A percentile compares a stretch with the other conserved stretches of the same genome.
These are phyloP conservation scores for Talaromyces marneffei DNA, from an alignment of 2,329 filamentous ascomycete species.

Conservation along the genomic window DNA sequence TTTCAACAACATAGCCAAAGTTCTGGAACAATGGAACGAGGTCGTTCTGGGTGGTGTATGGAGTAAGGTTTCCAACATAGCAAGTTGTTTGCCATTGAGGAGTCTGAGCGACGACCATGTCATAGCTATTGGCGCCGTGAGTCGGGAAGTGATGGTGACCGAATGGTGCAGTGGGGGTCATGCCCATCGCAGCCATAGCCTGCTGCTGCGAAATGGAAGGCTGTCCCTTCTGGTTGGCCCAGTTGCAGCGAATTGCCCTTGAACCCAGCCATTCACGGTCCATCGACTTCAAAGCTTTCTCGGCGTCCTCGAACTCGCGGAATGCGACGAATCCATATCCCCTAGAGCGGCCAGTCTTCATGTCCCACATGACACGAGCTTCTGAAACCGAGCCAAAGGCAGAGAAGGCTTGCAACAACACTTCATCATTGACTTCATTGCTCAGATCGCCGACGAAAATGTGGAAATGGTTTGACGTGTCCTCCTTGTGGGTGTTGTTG, in stretches of 20 bases:
- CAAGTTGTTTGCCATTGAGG: slow-evolving; percentile 97
- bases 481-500: slow-evolving; percentile 88
- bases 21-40: slow-evolving; percentile 98
- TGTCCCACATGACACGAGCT: slow-evolving; percentile 99
- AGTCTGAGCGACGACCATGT: slow-evolving; percentile 92
- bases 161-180: slow-evolving; percentile 85
- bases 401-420: slow-evolving; percentile 87
- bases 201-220: slow-evolving; percentile 97
- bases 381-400: slow-evolving; percentile 94
- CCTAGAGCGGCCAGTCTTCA: slow-evolving; percentile 97
- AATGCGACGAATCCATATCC: slow-evolving; percentile 98
- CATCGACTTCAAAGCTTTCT: slow-evolving; percentile 96
- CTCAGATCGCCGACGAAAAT: slow-evolving; percentile 97
- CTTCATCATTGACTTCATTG: slow-evolving; percentile 97
- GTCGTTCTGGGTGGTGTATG: slow-evolving; percentile 94
- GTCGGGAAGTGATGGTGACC: slow-evolving; percentile 97
- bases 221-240: slow-evolving; percentile 99
- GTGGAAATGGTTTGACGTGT: slow-evolving; percentile 97
- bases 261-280: slow-evolving; percentile 98
- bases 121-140: slow-evolving; percentile 92
- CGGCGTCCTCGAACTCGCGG: slow-evolving; percentile 85
- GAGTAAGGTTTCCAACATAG: slow-evolving; percentile 96
- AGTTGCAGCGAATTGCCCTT: slow-evolving; percentile 97
- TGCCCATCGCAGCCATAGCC: slow-evolving; percentile 93
- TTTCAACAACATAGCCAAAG: slow-evolving; percentile 96